phyloP scores from a whole-genome alignment of 306 rosid genomes.

The Trichosanthes truncata region DNA sequence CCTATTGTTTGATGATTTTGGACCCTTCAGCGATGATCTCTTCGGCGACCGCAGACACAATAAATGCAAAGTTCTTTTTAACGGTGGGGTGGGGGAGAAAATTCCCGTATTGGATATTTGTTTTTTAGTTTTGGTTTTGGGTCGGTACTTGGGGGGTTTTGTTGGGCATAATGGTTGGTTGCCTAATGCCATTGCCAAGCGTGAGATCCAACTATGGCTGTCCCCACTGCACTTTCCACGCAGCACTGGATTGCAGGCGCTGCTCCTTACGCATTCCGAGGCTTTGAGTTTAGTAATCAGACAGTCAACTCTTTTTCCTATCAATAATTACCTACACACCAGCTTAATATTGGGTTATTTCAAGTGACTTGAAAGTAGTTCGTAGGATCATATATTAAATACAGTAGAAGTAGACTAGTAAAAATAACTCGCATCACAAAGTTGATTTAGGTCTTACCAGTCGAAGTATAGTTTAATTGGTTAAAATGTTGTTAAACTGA shows the following conservation, averaged over 20 bases:
- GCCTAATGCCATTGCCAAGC: slow-evolving; percentile 10
- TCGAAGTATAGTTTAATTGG: no score
- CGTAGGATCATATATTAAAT: background rate
- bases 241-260: background rate
- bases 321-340: background rate
- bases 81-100: background rate
- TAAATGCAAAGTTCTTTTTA: background rate
- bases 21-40: background rate
- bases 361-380: background rate
- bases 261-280: background rate
- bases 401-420: no score
- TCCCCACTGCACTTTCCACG: slow-evolving; percentile 10
- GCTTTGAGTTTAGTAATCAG: background rate
- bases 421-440: no score
- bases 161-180: slow-evolving; percentile 1
- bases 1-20: background rate
- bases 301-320: background rate
- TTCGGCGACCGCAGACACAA: background rate
- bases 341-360: no score
- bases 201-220: slow-evolving; percentile 40
- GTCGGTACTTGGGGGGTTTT: background rate
- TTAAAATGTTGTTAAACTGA: no score
- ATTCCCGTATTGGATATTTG: background rate
- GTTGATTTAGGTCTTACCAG: no score
- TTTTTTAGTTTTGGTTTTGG: background rate